These are phyloP conservation scores for Trichoderma semiorbis DNA, from an alignment of 2,329 filamentous ascomycete genomes.

Conservation along the genomic window DNA sequence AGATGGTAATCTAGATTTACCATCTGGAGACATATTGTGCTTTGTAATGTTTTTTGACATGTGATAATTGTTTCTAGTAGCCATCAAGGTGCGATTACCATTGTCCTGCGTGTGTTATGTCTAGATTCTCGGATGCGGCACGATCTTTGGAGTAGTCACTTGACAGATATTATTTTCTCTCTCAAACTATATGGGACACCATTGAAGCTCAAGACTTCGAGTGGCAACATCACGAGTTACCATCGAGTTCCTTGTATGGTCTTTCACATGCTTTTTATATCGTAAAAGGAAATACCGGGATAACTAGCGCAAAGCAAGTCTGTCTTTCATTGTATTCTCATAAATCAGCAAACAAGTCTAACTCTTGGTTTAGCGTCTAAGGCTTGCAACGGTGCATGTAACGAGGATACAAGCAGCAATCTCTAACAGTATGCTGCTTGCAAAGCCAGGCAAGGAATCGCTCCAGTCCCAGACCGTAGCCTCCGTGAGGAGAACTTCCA, in stretches of 20 bases:
- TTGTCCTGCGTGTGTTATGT: neutral
- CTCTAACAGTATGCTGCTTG: constrained; percentile 60
- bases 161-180: neutral
- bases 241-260: neutral
- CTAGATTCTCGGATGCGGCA: neutral
- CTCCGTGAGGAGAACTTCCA: constrained; percentile 85
- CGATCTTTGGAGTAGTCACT: neutral
- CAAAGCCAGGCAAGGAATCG: constrained; percentile 58
- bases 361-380: constrained; percentile 35
- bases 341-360: constrained; percentile 9
- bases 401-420: constrained; percentile 70
- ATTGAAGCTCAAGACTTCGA: neutral
- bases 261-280: neutral
- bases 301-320: neutral
- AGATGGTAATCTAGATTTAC: neutral
- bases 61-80: neutral
- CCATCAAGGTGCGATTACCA: too few relatives aligned
- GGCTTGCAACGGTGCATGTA: constrained; percentile 80
- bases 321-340: neutral
- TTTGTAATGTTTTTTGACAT: neutral
- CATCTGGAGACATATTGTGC: neutral
- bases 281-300: neutral
- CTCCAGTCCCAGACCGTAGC: constrained; percentile 74
- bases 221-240: neutral
- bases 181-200: neutral